These are phyloP conservation scores for Eimeria necatrix DNA, from an alignment of 169 alveolate genomes.

Conservation along the genomic window DNA sequence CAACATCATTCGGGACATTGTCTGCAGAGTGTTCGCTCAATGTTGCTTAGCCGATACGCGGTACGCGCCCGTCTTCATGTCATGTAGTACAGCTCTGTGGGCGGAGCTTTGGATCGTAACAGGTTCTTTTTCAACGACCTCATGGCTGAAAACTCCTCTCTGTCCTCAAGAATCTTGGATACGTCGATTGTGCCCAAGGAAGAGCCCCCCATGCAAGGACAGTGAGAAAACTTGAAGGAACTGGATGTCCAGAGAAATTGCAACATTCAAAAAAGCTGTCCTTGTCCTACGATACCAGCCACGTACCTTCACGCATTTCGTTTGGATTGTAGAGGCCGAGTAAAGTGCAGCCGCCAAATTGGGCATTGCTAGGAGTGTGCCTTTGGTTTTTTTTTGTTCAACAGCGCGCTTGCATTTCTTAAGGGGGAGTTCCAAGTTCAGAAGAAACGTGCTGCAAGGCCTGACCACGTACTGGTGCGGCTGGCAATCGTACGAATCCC, in stretches of 20 bases:
- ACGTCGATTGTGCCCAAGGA: background rate
- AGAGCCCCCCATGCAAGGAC: background rate
- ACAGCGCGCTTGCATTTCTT: slow-evolving; percentile 42
- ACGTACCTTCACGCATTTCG: no score
- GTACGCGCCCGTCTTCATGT: background rate
- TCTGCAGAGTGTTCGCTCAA: background rate
- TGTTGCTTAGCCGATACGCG: background rate
- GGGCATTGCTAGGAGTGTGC: background rate
- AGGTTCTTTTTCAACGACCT: slow-evolving; percentile 75
- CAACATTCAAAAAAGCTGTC: no score
- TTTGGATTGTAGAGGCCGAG: no score
- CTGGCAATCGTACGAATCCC: slow-evolving; percentile 60
- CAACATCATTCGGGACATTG: background rate
- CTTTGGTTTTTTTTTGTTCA: background rate
- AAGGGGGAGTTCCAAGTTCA: slow-evolving; percentile 59
- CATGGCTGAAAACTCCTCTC: slow-evolving; percentile 37
- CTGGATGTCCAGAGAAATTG: no score
- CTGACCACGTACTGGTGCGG: slow-evolving; percentile 66
- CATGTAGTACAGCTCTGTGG: background rate
- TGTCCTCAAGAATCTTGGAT: slow-evolving; percentile 57
- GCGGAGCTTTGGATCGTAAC: background rate
- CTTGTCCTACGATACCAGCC: no score
- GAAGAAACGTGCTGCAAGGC: background rate
- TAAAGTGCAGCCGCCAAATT: no score
- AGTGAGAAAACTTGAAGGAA: background rate